Evolutionary conservation across 2,329 filamentous ascomycete species (phyloP), one percentile per base, ranked within the genome.

Genomic region (Emmonsiellopsis sp.): DNA sequence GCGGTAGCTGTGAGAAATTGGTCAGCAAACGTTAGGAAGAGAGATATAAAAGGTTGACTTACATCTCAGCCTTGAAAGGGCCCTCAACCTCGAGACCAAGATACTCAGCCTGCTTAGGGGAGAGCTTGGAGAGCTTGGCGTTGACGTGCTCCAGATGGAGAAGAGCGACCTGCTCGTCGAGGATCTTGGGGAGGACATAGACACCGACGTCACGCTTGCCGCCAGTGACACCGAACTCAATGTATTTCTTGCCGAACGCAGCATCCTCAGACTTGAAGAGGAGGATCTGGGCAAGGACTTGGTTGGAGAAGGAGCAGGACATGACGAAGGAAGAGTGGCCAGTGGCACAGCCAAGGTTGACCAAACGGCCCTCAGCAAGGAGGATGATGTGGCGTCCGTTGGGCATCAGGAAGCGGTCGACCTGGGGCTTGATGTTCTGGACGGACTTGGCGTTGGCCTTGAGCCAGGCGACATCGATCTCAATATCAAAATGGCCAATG

Each of bases 301-400:
- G 93, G 87, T 98, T 98, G 83, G 91, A 95, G 87, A 98, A 98
- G 61, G 92, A 97, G 87, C 93, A 98, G 67, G 91, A 96, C 93
- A 98, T 97, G 81, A 98, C 93, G 77, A 98, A 98, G 51, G 92
- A 97, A 64, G 91, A 95, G 87, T 98, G 93, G 64, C 93, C 93
- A 61, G 93, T 98, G 71, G 93, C 93, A 77, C 93, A 98, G 76
- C 93, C 93, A 66, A 98, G 82, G 86, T 98, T 98, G 79, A 98
- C 93, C 62, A 98, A 87, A 81, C 93, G 92, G 65, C 93, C 93
- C 81, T 97, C 93, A 60, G 93, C 93, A 61, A 98, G 85, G 68
- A 98, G 90, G 77, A 98, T 95, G 82, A 98, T 91, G 83, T 97
- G 86, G 68, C 88, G 86, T 77, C 93, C 93, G 77, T 74, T 93